Evolutionary conservation across 202 grass and related monocot genomes (phyloP), one percentile per base, ranked within the genome.

Genomic region (Setaria viridis): DNA sequence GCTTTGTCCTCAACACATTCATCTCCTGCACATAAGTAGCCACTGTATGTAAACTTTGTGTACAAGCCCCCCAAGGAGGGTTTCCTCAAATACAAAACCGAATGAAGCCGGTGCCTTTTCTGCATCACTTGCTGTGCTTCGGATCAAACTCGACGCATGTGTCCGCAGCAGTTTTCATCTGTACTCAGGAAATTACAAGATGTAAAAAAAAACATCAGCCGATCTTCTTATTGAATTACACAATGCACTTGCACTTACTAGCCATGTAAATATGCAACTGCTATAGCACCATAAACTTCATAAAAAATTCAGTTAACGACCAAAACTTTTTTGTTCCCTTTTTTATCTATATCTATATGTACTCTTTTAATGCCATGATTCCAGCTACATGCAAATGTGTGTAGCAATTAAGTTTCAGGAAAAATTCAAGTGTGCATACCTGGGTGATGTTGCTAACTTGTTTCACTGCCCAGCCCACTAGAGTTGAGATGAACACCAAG

Each of bases 381-480:
- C 57, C 1, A 86, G 30, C 16, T 81, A 53, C 12, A 74, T 62
- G 15, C 11, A 49, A 12, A 67, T 43, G 14, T 45, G 8, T n/a
- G 72, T 75, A 76, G 6, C 3, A 56, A 68, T 29, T 46, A 54
- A 70, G 55, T 47, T 71, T 25, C 43, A 75, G 29, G 29, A 25
- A 48, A 87, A 80, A 43, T 49, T 56, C 19, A 21, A 50, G 74
- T 54, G 46, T 14, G 6, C 9, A 54, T 82, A 88, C 91, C 90
- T 90, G 93, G 88, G 96, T 99, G 73, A 96, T 70, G 80, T 99
- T 99, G 77, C 94, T 94, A 46, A 94, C 74, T 94, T 99, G 96
- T 82, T 99, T 99, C 72, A 99, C 76, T 34, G 91, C 93, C 91
- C 93, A 99, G 21, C 97, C 97, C 64, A 96, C 62, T 4, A 92